Evolutionary conservation across 257 asterid species (phyloP), one percentile per base, ranked within the genome.

Genomic region (Verbascum thapsus): DNA sequence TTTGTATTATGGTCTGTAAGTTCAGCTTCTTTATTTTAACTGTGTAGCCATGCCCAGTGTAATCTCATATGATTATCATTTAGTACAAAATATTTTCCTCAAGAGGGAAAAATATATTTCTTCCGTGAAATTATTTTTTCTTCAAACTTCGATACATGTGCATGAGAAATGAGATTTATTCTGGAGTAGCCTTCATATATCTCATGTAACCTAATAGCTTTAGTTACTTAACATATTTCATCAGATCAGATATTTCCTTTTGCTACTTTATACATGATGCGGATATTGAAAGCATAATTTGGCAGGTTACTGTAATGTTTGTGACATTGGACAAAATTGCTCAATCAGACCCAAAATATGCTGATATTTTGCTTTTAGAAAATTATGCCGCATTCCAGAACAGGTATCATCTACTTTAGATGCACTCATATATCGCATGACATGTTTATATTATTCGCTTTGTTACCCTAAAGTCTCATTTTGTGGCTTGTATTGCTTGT

Each of bases 311-410:
- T 2, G 85, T 88, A 75, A 94, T 94, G 99, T 94, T 94, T 79
- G 90, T 77, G 60, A 94, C 98, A 53, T 65, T 90, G 90, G 98
- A 94, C 74, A 94, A 88, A 78, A 88, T 94, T 78, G 89, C 96
- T 76, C 97, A 94, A 78, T 82, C 89, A 52, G 99, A 94, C 66
- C 80, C 87, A 15, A 94, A 84, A 72, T 82, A 84, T 76, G 83
- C 95, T 65, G 99, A 94, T 71, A 83, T 94, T 79, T 62, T 94
- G 72, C 98, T 94, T 26, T 72, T 94, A 75, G 98, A 94, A 78
- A 94, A 94, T 80, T 94, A 94, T 78, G 99, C 99, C 7, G 91
- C 98, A 60, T 94, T 94, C 71, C 99, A 94, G 76, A 94, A 94
- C 82, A 90, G 98, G 99, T 90, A 83, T n/a, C 34, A 13, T 49